Evolutionary conservation across 768 basidiomycete genomes (phyloP), one percentile per base, ranked within the genome.

Genomic region (Infundibulicybe gibba): DNA sequence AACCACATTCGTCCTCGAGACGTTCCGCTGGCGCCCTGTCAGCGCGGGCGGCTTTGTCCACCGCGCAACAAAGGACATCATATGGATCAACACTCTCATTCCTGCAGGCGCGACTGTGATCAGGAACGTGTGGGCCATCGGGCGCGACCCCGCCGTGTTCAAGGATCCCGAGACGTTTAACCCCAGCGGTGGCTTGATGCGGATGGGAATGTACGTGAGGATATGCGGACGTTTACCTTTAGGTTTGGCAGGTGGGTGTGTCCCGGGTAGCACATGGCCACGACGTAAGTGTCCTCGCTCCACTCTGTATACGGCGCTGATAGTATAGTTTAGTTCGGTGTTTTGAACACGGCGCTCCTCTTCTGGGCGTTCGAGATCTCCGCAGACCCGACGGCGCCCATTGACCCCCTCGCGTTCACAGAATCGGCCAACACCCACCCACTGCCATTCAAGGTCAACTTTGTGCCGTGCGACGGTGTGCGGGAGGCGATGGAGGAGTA

Each of bases 1-100:
- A n/a, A n/a, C n/a, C n/a, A n/a, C n/a, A n/a, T n/a, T n/a, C n/a
- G n/a, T n/a, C n/a, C n/a, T n/a, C n/a, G n/a, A n/a, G n/a, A n/a
- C n/a, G n/a, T n/a, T n/a, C n/a, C n/a, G n/a, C n/a, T n/a, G n/a
- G n/a, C n/a, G n/a, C n/a, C n/a, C n/a, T n/a, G n/a, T n/a, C n/a
- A n/a, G n/a, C n/a, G n/a, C n/a, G n/a, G n/a, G n/a, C n/a, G 70
- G 84, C 1, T 82, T 85, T 51, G 69, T 81, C 3, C 86, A 89
- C 52, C 75, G 76, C 38, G 77, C 85, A 1, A 79, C 77, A 2
- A 75, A 75, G 46, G 84, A 87, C 43, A 76, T 89, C 25, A 58
- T 77, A 19, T 87, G 81, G 71, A 15, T 34, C 60, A 70, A 40
- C 68, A 72, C 19, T 75, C 75, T 46, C 52, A 83, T 83, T 38